Evolutionary conservation across 2,329 filamentous ascomycete species (phyloP), one percentile per base, ranked within the genome.

Genomic region (Apiospora phragmitis): DNA sequence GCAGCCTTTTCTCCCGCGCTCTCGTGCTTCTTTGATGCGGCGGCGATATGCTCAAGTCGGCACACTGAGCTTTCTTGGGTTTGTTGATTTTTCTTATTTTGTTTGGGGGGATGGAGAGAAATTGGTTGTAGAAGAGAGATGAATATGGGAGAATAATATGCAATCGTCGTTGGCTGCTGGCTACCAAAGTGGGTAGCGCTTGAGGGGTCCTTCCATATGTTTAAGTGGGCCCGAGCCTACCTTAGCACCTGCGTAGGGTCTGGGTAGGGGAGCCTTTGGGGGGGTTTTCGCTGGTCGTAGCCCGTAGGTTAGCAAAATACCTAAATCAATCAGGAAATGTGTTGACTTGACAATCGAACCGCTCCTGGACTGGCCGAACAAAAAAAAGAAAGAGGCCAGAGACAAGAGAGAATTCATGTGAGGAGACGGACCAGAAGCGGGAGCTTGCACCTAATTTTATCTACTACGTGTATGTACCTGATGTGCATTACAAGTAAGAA

Each of bases 41-140:
- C 55, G 29, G 29, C 51, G 55, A 62, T 35, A 35, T n/a, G 55
- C 55, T 62, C 55, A n/a, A 62, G 55, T 62, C 55, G 55, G 55
- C 55, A 62, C 55, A 38, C 29, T 62, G 55, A 62, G 29, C 55
- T 62, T 62, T 62, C 55, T 38, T 62, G 29, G 55, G 55, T 38
- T 62, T 62, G 55, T 62, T 62, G 55, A 38, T 62, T 62, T 62
- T 62, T 62, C 32, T 38, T 62, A 62, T 62, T 62, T 62, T 38
- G 55, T 62, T 62, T 62, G 55, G 55, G 55, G 32, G 32, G 55
- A 62, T 62, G 55, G 55, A 62, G 55, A 62, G 55, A 62, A 62
- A 62, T 62, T 35, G 55, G 55, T 55, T 55, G 51, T 62, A 62
- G 55, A 62, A 62, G 35, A 62, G 55, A 62, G 55, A 62, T 62